Base-by-base conservation (phyloP, 106 monocot species). In the Phalaenopsis equestris region DNA sequence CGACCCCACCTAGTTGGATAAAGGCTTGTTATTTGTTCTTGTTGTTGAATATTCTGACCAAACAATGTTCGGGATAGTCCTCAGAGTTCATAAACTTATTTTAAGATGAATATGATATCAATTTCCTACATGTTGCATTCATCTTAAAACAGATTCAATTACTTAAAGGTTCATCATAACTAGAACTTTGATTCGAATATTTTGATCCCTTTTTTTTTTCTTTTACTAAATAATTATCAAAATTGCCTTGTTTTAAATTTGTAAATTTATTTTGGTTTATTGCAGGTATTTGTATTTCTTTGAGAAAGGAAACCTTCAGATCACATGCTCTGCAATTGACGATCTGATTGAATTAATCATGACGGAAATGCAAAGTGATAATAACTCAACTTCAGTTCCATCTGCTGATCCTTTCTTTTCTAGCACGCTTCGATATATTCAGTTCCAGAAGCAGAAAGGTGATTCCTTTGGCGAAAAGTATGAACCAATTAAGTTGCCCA, bases 381-480 rank as follows among this genome's bases (percentile, higher is more conserved):
- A 30, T 30, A 91, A 79, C 78, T 58, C 80, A 9, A 18, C 87
- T 17, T 55, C 84, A 15, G 91, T 91, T 79, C 88, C 90, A 42
- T 79, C 93, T 18, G 82, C 93, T 3, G 85, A 91, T 73, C 84
- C 95, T 43, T 99, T 99, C 89, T 90, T 99, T 83, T 81, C 91
- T 37, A 99, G 91, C 83, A 95, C 99, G 14, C 72, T 87, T 43
- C 80, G 90, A 41, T 95, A 99, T 42, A 87, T 99, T 80, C 93
- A 95, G 75, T 95, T 89, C 58, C 99, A 99, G 88, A 99, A 95
- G 78, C 93, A 95, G 84, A 99, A 99, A 80, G 95, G 99, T 24
- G 99, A 95, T 8, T 42, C 77, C 7, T 84, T 99, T 65, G 99
- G 93, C 16, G 99, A 99, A 79, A 99, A 93, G 79, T 95, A 95